A percentile compares a stretch with the other conserved stretches of the same genome.
phyloP scores from a whole-genome alignment of 2,329 filamentous ascomycete species.

The Trichoderma gracile region DNA sequence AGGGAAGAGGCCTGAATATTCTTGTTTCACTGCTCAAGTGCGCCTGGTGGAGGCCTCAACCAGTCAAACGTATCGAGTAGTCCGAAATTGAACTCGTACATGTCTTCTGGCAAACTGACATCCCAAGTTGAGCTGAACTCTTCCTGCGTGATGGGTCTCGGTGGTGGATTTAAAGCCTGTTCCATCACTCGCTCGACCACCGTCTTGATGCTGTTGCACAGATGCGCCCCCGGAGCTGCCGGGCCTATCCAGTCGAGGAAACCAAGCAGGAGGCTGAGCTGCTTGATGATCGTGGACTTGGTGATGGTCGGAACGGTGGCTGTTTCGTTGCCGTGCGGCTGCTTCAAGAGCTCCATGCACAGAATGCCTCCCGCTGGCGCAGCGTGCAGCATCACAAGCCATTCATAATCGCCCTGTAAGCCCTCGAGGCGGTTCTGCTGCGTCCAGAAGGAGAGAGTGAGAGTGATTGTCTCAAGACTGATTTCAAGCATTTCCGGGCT shows the following conservation, averaged over 20 bases:
- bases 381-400: conserved; percentile 51
- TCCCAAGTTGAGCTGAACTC: conserved; percentile 18
- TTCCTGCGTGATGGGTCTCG: background rate
- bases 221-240: conserved; percentile 46
- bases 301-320: conserved; percentile 31
- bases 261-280: conserved; percentile 50
- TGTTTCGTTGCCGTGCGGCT: background rate
- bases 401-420: conserved; percentile 47
- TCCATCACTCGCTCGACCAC: conserved; percentile 49
- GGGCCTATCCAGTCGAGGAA: conserved; percentile 51
- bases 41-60: conserved; percentile 34
- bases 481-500: conserved; percentile 44
- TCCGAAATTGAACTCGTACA: conserved; percentile 48
- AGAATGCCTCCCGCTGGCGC: conserved; percentile 50
- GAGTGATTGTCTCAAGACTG: conserved; percentile 48
- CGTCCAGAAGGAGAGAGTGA: conserved; percentile 49
- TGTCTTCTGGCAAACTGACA: conserved; percentile 2
- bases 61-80: conserved; percentile 53
- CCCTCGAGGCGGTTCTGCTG: conserved; percentile 46
- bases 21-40: background rate
- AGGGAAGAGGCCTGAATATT: too few species aligned
- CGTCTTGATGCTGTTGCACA: conserved; percentile 44
- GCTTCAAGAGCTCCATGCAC: conserved; percentile 49
- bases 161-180: conserved; percentile 36
- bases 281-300: conserved; percentile 52